Base-by-base conservation (phyloP, 805 yeast genomes). In the Cyberlindnera suaveolens region DNA sequence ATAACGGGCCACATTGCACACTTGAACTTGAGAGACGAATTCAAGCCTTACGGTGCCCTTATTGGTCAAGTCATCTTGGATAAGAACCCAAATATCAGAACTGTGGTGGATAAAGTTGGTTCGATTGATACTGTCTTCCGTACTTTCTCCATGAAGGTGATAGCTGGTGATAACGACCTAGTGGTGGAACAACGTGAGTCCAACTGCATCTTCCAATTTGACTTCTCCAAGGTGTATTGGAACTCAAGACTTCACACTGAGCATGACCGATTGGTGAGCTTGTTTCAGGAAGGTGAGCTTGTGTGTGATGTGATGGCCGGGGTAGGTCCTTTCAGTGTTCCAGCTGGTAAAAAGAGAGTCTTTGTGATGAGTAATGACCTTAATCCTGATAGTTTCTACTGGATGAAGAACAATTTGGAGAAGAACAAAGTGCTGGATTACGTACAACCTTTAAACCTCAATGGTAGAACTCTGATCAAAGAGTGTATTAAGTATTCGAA, bases 301-400 rank as follows among this genome's bases (percentile, higher is more conserved):
- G 85, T 95, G 0, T 87, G 88, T 55, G 99, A 93, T 67, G 97
- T 89, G 0, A 86, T 95, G 78, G 98, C 96, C 1, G 99, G 99
- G 38, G 98, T 93, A 2, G 99, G 99, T 0, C 99, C 99, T 5
- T 93, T 95, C 68, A 91, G 95, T 2, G 78, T 93, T 1, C 99
- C 99, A 0, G 96, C 97, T 1, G 98, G 90, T 13, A 88, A 84
- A 62, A 86, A 83, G 48, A 75, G 75, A 14, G 84, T 81, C 10
- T 61, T 90, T 41, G 95, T 87, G 0, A 70, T 93, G 53, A 96
- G 97, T 10, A 93, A 90, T 60, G 99, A 93, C 62, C 70, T 93
- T 60, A 93, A 93, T 57, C 98, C 97, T 0, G 85, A 83, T 46
- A 82, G 95, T 45, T 85, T 67, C 63, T 77, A 78, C 50, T 83